Base-by-base conservation (phyloP, 2,329 filamentous ascomycete genomes). In the Trichoderma koningii region DNA sequence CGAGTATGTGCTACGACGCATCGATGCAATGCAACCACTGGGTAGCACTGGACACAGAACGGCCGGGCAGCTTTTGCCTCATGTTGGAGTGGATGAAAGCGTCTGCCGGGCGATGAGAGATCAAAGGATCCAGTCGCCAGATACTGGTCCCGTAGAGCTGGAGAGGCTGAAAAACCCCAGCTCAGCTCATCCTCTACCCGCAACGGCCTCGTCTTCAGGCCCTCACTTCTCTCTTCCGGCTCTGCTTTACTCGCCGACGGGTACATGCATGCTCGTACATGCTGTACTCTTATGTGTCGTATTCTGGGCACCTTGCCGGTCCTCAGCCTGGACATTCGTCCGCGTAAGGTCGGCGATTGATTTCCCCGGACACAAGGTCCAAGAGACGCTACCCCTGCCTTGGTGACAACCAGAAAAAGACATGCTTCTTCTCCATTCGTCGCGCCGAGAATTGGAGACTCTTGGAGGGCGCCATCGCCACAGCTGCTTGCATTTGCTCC, bases 21-120 rank as follows among this genome's bases (percentile, higher is more conserved):
- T 38, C 60, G 21, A 55, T 63, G 60, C 60, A 47, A 42, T 63
- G 60, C n/a, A 55, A 63, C 60, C n/a, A 26, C 60, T 26, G 50
- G 52, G 50, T 53, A 26, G 50, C 60, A 63, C 50, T 34, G 12
- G 4, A 38, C 12, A 5, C 34, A 38, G 34, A 38, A 38, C 3
- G 47, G 28, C 41, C 41, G 48, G 41, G 15, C 23, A 38, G 48
- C 60, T 26, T 17, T 60, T n/a, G 19, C 14, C 21, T 51, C 15
- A 17, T 38, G 50, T 34, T 63, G 41, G 15, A 26, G 41, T 26
- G 14, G 17, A 45, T 10, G 23, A 44, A 34, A 42, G 38, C 57
- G 44, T 30, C 28, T 63, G 60, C 38, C 50, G 50, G 26, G 23
- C 30, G 41, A 59, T 17, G 38, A 26, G 50, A 63, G 50, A 63